Evolutionary conservation across 2,329 filamentous ascomycete species (phyloP), one percentile per base, ranked within the genome.

Genomic region (Chalaropsis thielavioides): DNA sequence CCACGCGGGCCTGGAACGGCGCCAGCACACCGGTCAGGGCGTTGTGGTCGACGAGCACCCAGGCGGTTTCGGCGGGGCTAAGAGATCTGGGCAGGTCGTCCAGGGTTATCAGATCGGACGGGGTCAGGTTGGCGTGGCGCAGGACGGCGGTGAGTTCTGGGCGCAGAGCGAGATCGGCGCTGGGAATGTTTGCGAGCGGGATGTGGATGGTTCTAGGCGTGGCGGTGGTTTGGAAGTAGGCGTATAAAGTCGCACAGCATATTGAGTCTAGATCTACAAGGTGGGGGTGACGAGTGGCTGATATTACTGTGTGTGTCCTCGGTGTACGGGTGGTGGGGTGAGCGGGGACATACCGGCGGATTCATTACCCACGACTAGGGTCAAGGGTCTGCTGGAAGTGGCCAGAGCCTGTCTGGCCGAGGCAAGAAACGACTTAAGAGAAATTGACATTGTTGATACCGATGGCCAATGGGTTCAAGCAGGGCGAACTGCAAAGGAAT

Each of bases 1-100:
- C 74, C 0, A 92, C 80, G 8, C 77, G 75, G 3, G 71, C 67
- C 0, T 75, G 74, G 70, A 83, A 89, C 17, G 77, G 73, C 44
- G 72, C 74, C 17, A 92, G 76, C 15, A 74, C 70, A 0, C 88
- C 87, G 5, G 86, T 86, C 60, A 90, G 76, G 0, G 78, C 80
- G 72, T 94, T 94, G 77, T 94, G 90, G 74, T 94, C 89, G 3
- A 94, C 88, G 0, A 94, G 77, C 31, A 38, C 75, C 87, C 87
- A 91, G 61, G 76, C 77, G 1, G 87, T 86, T 59, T 83, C 80
- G 31, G 80, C 77, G 0, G 83, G 77, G 0, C 73, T 70, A 11
- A 87, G 72, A 49, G 71, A 74, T 2, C 70, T 64, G 1, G 78
- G 77, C 0, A 82, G 76, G n/a, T 80, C 78, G 3, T 76, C 78